Conservation (phyloP, 495 filamentous ascomycete species). For the Penicillium maclennaniae region DNA sequence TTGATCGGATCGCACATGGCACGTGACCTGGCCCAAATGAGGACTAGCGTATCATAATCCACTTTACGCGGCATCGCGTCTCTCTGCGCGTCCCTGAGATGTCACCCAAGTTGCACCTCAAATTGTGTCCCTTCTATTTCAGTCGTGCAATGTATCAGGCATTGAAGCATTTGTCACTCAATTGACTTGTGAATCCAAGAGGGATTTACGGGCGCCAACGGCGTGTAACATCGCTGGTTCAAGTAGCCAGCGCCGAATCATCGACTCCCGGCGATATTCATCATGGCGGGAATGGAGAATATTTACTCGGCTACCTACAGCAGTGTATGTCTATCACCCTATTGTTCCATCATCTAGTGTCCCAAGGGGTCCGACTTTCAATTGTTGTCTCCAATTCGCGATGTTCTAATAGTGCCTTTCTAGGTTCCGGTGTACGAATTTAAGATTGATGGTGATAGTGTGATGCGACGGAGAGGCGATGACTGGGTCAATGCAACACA, state of each 20-base stretch:
- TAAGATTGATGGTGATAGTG: slow-evolving; percentile 73
- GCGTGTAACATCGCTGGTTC: slow-evolving; percentile 15
- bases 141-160: slow-evolving; percentile 16
- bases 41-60: slow-evolving; percentile 27
- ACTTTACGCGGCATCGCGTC: slow-evolving; percentile 27
- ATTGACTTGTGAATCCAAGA: slow-evolving; percentile 13
- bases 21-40: slow-evolving; percentile 13
- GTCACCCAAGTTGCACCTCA: slow-evolving; percentile 19
- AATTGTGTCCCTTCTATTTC: slow-evolving; percentile 18
- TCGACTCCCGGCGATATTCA: slow-evolving; percentile 22
- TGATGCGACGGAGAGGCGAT: slow-evolving; percentile 85
- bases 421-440: slow-evolving; percentile 90
- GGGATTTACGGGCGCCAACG: slow-evolving; percentile 11
- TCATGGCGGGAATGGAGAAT: slow-evolving; percentile 41
- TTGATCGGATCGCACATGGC: no score
- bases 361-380: neutral
- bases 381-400: neutral
- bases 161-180: slow-evolving; percentile 9
- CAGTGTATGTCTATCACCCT: slow-evolving; percentile 58
- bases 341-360: no score
- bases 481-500: slow-evolving; percentile 96
- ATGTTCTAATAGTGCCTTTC: neutral
- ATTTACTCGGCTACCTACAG: slow-evolving; percentile 93
- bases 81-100: slow-evolving; percentile 18
- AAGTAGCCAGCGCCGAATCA: slow-evolving; percentile 12